Evolutionary conservation across 1,139 yeast genomes (phyloP).

Genomic region (Wickerhamomyces sp.): DNA sequence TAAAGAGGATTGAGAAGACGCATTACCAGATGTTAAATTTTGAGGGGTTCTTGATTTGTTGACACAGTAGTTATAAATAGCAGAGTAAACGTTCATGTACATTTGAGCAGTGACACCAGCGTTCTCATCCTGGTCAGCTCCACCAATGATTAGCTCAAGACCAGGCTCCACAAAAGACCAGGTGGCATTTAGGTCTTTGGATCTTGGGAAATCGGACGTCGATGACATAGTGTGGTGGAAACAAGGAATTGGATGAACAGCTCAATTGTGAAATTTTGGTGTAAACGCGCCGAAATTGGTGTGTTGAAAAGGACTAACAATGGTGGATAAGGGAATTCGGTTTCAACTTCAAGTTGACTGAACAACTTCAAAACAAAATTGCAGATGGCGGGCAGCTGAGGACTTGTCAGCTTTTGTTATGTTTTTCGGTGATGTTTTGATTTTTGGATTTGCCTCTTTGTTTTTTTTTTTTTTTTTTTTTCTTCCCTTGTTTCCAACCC

Average conservation of each 20-base stretch:
- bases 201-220: slow-evolving; percentile 33
- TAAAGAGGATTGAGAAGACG: slow-evolving; percentile 28
- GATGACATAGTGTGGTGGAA: neutral
- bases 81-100: slow-evolving; percentile 75
- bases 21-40: slow-evolving; percentile 24
- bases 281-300: no score
- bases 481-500: no score
- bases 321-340: neutral
- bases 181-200: slow-evolving; percentile 58
- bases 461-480: no score
- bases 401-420: no score
- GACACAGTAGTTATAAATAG: slow-evolving; percentile 91
- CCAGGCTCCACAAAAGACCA: slow-evolving; percentile 79
- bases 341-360: neutral
- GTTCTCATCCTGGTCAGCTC: slow-evolving; percentile 46
- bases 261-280: no score
- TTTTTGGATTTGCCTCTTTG: no score
- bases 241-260: no score
- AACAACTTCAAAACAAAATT: neutral
- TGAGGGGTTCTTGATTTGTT: slow-evolving; percentile 59
- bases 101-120: slow-evolving; percentile 65
- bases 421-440: no score
- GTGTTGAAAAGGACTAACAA: neutral
- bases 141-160: slow-evolving; percentile 62
- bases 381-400: no score